Evolutionary conservation across 768 basidiomycete species (phyloP).

Genomic region (Symmetrospora coprosmae): DNA sequence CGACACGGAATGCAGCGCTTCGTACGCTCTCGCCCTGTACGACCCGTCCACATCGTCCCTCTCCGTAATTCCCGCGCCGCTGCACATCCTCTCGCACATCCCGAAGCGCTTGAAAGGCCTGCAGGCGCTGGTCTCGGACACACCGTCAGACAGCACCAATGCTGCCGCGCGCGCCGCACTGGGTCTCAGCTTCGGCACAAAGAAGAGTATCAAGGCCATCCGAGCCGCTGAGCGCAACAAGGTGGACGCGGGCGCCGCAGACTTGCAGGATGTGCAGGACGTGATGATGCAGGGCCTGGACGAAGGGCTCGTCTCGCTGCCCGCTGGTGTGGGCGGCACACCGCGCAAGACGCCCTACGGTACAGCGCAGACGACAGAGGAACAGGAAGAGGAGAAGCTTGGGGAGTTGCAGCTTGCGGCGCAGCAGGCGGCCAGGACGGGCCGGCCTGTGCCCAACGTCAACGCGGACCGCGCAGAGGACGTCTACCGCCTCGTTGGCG

Average conservation of each 20-base stretch:
- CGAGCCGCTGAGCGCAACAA: constrained; percentile 73
- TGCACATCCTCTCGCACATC: constrained; percentile 16
- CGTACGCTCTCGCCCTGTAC: constrained; percentile 14
- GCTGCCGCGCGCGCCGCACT: constrained; percentile 42
- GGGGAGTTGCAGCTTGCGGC: constrained; percentile 55
- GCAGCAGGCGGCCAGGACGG: constrained; percentile 50
- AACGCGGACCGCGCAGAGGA: constrained; percentile 57
- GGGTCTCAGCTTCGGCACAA: constrained; percentile 85
- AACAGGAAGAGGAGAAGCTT: constrained; percentile 14
- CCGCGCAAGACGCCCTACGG: too few relatives aligned
- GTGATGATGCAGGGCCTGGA: constrained; percentile 74
- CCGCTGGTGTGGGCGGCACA: too few relatives aligned
- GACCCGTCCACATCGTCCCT: constrained; percentile 16
- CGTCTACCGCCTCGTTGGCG: constrained; percentile 44
- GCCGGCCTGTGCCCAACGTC: constrained; percentile 57
- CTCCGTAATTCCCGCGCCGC: constrained; percentile 19
- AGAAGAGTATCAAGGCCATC: constrained; percentile 78
- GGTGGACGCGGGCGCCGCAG: constrained; percentile 66
- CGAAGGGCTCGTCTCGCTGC: constrained; percentile 53
- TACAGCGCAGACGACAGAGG: too few relatives aligned
- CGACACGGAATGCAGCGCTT: constrained; percentile 2
- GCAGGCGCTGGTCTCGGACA: background rate
- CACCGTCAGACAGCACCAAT: background rate
- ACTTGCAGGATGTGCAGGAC: constrained; percentile 28
- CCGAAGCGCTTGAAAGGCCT: constrained; percentile 19